Base-by-base conservation (phyloP, 257 asterid genomes). In the Nyctanthes arbortristis region DNA sequence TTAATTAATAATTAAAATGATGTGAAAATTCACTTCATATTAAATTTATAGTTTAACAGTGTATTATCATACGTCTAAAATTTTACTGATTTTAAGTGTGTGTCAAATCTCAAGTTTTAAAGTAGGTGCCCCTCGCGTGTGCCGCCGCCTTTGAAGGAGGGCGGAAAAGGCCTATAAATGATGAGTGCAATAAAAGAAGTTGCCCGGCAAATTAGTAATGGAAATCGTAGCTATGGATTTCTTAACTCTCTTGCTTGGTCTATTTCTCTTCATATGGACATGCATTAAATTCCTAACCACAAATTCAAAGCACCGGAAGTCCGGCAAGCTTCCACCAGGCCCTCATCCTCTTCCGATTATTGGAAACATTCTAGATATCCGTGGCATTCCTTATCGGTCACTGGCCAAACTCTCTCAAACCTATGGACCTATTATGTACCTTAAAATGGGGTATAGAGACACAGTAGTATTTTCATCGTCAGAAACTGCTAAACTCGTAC, bases 291-390 rank as follows among this genome's bases (percentile, higher is more conserved):
- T 40, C 18, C 22, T 12, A 12, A 40, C 2, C 3, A 12, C 14
- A 14, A 40, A 14, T 14, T 40, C 52, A 0, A 40, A 1, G 52
- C 14, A 16, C 22, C 7, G 2, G 8, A 40, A 40, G 16, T 40
- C 22, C n/a, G 8, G 22, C 20, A 67, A 67, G 27, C 72, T 67
- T 32, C 72, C 72, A 2, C 72, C 72, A 18, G 64, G 72, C 22
- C 72, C 72, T 2, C 14, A 4, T 18, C 55, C 72, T n/a, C 8
- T 67, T 3, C 72, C 72, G 7, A 10, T 67, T 4, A 67, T 67
- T 5, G 64, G 64, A 20, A 52, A 34, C 55, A 61, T 67, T 5
- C 49, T 52, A 39, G 25, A 30, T 52, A 52, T 67, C 16, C 54
- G 72, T 30, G 8, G 18, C 1, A 45, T 31, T n/a, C 72, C 72